Evolutionary conservation across 352 stramenopile genomes (phyloP).

Genomic region (Pythium inflatum): DNA sequence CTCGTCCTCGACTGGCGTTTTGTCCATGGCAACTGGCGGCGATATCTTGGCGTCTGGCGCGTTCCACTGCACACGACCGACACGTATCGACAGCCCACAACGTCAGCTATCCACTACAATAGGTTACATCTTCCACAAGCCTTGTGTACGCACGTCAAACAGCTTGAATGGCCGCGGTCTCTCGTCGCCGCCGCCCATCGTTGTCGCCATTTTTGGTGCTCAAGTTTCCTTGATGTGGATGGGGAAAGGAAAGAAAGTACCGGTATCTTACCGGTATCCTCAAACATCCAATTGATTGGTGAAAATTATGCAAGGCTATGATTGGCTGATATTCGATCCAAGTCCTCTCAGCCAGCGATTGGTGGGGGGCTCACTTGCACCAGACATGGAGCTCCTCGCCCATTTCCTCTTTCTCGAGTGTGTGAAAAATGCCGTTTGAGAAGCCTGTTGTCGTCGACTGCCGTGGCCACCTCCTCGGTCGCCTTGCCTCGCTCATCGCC

Average conservation of each 20-base stretch:
- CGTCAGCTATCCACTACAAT: constrained; percentile 4
- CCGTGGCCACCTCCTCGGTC: constrained; percentile 98
- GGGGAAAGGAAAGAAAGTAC: neutral
- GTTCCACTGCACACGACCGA: constrained; percentile 22
- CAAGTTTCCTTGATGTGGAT: constrained; percentile 32
- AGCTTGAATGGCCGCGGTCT: constrained; percentile 35
- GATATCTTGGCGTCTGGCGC: constrained; percentile 6
- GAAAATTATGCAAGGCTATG: neutral
- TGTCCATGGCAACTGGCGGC: too few species aligned
- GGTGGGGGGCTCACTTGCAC: constrained; percentile 8
- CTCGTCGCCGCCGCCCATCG: constrained; percentile 11
- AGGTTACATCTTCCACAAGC: neutral
- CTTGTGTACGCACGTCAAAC: constrained; percentile 24
- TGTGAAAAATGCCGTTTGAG: constrained; percentile 91
- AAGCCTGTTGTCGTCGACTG: constrained; percentile 98
- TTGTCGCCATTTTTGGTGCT: constrained; percentile 15
- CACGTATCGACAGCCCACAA: constrained; percentile 3
- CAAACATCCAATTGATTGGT: constrained; percentile 25
- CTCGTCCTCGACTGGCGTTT: constrained; percentile 30
- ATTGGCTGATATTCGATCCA: constrained; percentile 30
- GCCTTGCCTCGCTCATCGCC: constrained; percentile 97
- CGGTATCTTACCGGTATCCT: neutral
- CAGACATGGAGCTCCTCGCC: constrained; percentile 11
- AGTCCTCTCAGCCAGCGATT: constrained; percentile 37
- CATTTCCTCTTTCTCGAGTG: constrained; percentile 79